phyloP scores from a whole-genome alignment of 495 filamentous ascomycete species.

The Arthonia radiata region DNA sequence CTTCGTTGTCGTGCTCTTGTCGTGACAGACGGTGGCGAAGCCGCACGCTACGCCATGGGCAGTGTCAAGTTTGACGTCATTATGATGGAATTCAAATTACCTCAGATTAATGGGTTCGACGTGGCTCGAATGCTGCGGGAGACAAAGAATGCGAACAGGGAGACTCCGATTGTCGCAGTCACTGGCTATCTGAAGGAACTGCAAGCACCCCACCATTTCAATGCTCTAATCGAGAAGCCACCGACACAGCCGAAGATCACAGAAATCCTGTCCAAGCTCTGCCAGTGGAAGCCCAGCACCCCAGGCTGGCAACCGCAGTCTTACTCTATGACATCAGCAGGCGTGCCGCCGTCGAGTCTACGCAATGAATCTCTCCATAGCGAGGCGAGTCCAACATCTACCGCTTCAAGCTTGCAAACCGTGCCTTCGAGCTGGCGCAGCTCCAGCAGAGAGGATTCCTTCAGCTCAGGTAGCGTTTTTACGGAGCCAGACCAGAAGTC shows the following conservation, averaged over 20 bases:
- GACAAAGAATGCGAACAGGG: slow-evolving; percentile 78
- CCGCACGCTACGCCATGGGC: slow-evolving; percentile 71
- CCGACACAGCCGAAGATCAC: slow-evolving; percentile 71
- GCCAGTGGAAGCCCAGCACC: slow-evolving; percentile 57
- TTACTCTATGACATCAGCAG: slow-evolving; percentile 14
- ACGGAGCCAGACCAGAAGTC: slow-evolving; percentile 55
- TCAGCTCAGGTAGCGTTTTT: slow-evolving; percentile 64
- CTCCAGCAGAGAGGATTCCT: slow-evolving; percentile 62
- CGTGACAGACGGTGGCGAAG: slow-evolving; percentile 68
- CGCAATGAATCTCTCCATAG: slow-evolving; percentile 33
- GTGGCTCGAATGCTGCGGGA: slow-evolving; percentile 93
- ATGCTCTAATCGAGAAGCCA: slow-evolving; percentile 83
- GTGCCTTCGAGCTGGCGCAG: slow-evolving; percentile 46
- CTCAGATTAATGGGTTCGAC: slow-evolving; percentile 80
- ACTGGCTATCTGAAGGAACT: slow-evolving; percentile 94
- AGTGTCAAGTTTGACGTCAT: slow-evolving; percentile 91
- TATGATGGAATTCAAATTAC: slow-evolving; percentile 88
- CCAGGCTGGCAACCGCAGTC: slow-evolving; percentile 18
- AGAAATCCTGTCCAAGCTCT: slow-evolving; percentile 61
- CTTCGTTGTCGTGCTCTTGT: slow-evolving; percentile 86
- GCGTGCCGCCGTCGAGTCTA: slow-evolving; percentile 32
- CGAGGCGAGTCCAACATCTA: slow-evolving; percentile 69
- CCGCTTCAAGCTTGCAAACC: slow-evolving; percentile 48
- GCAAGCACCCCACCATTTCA: slow-evolving; percentile 80
- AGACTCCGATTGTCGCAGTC: slow-evolving; percentile 89